These are phyloP conservation scores for Cyamopsis tetragonoloba DNA, from an alignment of 306 rosid genomes.

Conservation along the genomic window DNA sequence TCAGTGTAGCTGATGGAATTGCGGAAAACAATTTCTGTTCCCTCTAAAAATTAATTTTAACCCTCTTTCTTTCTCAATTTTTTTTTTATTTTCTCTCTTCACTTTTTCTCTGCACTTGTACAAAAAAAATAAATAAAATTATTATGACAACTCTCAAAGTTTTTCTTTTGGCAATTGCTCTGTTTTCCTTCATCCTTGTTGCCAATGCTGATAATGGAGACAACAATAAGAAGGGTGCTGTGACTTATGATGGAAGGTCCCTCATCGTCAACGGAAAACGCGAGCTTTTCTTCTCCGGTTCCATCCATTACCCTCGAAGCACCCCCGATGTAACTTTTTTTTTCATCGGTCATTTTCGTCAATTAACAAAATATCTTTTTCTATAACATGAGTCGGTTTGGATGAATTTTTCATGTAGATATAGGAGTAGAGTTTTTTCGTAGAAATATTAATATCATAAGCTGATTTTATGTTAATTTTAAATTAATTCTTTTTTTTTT, in stretches of 20 bases:
- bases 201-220: background rate
- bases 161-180: slow-evolving; percentile 1
- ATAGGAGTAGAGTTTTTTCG: too few relatives aligned
- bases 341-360: too few relatives aligned
- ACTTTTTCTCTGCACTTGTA: too few relatives aligned
- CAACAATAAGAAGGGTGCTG: background rate
- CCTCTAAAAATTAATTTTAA: background rate
- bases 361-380: too few relatives aligned
- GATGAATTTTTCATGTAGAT: too few relatives aligned
- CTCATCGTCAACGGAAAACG: slow-evolving; percentile 48
- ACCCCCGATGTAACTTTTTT: slow-evolving; percentile 53
- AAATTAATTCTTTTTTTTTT: too few relatives aligned
- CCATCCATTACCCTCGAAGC: slow-evolving; percentile 82
- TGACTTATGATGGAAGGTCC: slow-evolving; percentile 39
- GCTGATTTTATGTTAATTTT: too few relatives aligned
- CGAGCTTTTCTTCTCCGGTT: slow-evolving; percentile 75
- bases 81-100: too few relatives aligned
- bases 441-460: too few relatives aligned
- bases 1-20: background rate
- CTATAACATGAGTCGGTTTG: too few relatives aligned
- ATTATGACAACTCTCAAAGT: slow-evolving; percentile 15
- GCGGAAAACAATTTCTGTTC: background rate
- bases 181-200: background rate
- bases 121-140: background rate
- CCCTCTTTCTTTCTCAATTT: background rate